Evolutionary conservation across 2,329 filamentous ascomycete species (phyloP).

Genomic region (Neonectria magnoliae): DNA sequence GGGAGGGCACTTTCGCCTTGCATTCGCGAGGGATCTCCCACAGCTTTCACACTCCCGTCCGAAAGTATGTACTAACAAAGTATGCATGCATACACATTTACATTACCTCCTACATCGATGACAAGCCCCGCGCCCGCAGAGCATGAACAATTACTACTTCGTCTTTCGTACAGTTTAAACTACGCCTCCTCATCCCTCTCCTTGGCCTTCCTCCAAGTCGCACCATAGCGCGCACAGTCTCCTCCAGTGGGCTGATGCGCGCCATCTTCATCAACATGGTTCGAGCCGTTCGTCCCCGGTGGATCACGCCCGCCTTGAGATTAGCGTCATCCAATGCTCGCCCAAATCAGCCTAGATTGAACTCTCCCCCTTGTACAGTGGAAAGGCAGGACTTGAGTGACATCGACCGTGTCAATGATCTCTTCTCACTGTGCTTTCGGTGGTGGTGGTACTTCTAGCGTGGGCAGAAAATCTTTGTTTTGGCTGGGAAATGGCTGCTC

Average conservation of each 20-base stretch:
- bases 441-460: not conserved
- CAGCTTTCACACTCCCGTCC: not conserved
- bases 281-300: conserved; percentile 32
- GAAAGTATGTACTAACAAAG: not conserved
- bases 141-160: not conserved
- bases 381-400: not conserved
- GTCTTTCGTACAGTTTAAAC: too few species aligned
- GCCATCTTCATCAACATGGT: conserved; percentile 30
- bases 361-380: conserved; percentile 21
- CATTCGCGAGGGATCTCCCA: not conserved
- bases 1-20: not conserved
- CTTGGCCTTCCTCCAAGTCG: not conserved
- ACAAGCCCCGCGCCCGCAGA: not conserved
- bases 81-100: not conserved
- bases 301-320: conserved; percentile 24
- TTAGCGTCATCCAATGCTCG: conserved; percentile 21
- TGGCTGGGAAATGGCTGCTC: not conserved
- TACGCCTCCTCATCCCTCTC: not conserved
- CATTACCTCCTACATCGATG: not conserved
- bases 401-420: not conserved
- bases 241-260: conserved; percentile 34
- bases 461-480: not conserved
- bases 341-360: conserved; percentile 20
- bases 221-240: conserved; percentile 20
- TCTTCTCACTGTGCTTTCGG: not conserved